phyloP scores from a whole-genome alignment of 148 eudicot species.

The Diospyros lotus region DNA sequence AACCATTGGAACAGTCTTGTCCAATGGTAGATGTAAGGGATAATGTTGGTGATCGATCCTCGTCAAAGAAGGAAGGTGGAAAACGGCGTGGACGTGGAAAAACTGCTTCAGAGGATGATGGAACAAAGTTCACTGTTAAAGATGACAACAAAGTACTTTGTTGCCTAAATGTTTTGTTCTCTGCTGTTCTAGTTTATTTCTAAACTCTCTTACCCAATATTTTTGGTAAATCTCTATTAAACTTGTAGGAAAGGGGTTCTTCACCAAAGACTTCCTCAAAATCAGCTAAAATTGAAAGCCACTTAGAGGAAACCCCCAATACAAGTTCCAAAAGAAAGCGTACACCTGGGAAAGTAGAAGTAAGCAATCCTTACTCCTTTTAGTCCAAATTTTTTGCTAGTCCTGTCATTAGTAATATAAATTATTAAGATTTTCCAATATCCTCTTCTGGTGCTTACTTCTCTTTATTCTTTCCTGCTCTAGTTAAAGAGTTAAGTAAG shows the following conservation, averaged over 20 bases:
- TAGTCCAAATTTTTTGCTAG: background rate
- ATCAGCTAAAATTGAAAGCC: slow-evolving; percentile 40
- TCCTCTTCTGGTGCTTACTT: no score
- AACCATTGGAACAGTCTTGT: slow-evolving; percentile 24
- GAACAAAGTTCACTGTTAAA: slow-evolving; percentile 28
- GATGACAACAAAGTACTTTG: slow-evolving; percentile 42
- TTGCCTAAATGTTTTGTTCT: slow-evolving; percentile 6
- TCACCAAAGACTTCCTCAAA: slow-evolving; percentile 42
- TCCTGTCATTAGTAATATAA: no score
- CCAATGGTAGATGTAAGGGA: slow-evolving; percentile 34
- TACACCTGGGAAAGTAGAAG: slow-evolving; percentile 37
- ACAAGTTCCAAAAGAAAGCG: slow-evolving; percentile 65
- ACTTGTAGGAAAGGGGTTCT: slow-evolving; percentile 41
- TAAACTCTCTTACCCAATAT: background rate
- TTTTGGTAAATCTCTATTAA: slow-evolving; percentile 1
- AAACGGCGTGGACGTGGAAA: slow-evolving; percentile 35
- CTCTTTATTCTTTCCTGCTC: no score
- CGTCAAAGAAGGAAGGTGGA: slow-evolving; percentile 25
- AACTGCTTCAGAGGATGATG: slow-evolving; percentile 29
- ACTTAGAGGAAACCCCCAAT: slow-evolving; percentile 36
- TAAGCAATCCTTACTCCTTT: slow-evolving; percentile 15
- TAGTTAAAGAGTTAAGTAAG: no score
- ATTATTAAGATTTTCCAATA: no score
- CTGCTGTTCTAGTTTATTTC: background rate
- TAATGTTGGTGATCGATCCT: slow-evolving; percentile 21